These are phyloP conservation scores for Leccinum longicurvipes DNA, from an alignment of 768 basidiomycete genomes.

Conservation along the genomic window DNA sequence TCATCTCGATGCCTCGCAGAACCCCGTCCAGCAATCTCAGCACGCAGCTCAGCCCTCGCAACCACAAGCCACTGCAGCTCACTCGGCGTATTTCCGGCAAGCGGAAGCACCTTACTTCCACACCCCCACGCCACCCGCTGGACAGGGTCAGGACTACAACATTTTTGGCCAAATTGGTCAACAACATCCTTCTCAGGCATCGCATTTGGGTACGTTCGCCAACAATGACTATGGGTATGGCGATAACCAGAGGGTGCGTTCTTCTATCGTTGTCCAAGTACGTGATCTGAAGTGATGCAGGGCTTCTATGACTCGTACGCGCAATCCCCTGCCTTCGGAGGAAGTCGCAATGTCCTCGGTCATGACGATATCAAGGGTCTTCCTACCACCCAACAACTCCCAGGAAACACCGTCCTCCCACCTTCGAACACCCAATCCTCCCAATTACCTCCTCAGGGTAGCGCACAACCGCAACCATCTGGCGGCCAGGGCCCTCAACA, in stretches of 20 bases:
- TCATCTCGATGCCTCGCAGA: slow-evolving; percentile 61
- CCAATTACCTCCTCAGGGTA: slow-evolving; percentile 47
- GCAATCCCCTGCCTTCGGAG: slow-evolving; percentile 61
- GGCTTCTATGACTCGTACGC: slow-evolving; percentile 76
- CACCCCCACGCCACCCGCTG: slow-evolving; percentile 69
- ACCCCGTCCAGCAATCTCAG: slow-evolving; percentile 38
- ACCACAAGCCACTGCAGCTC: slow-evolving; percentile 55
- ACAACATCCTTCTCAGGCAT: slow-evolving; percentile 52
- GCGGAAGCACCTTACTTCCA: slow-evolving; percentile 74
- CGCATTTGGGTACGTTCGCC: slow-evolving; percentile 53
- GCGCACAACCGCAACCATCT: slow-evolving; percentile 55
- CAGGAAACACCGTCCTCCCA: slow-evolving; percentile 46
- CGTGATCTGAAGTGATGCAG: slow-evolving; percentile 35
- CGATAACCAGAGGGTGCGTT: slow-evolving; percentile 62
- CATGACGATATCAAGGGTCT: slow-evolving; percentile 79
- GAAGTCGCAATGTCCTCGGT: slow-evolving; percentile 54
- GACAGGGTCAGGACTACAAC: slow-evolving; percentile 57
- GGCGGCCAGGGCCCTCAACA: slow-evolving; percentile 64
- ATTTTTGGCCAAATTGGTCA: slow-evolving; percentile 63
- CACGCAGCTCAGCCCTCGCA: slow-evolving; percentile 38
- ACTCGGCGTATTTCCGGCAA: slow-evolving; percentile 66
- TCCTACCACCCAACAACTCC: slow-evolving; percentile 56
- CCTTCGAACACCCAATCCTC: slow-evolving; percentile 52
- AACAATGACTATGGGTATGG: slow-evolving; percentile 66
- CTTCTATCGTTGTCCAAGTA: neutral